A percentile compares a stretch with the other conserved stretches of the same genome.
Evolutionary conservation across 1,284 basidiomycete genomes (phyloP).

Genomic region (Testicularia cyperi): DNA sequence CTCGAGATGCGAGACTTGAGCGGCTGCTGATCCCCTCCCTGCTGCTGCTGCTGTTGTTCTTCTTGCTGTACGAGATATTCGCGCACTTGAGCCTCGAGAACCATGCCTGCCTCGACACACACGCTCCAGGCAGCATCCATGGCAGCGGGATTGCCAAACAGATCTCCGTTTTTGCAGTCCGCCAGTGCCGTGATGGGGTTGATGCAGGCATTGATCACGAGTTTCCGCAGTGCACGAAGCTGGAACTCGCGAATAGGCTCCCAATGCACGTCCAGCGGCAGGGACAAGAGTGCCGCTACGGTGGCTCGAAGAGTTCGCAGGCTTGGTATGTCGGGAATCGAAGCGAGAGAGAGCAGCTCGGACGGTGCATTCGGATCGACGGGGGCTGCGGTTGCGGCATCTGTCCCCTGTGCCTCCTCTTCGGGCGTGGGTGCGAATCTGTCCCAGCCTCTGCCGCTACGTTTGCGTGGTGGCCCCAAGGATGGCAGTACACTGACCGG

Average conservation of each 20-base stretch:
- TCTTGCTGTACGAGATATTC: constrained; percentile 17
- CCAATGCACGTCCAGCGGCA: constrained; percentile 64
- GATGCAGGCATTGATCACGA: constrained; percentile 81
- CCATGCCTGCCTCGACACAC: constrained; percentile 46
- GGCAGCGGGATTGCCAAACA: constrained; percentile 54
- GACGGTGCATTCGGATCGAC: constrained; percentile 16
- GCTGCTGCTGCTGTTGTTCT: background rate
- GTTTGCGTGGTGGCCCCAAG: background rate
- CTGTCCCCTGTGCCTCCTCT: background rate
- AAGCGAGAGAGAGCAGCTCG: constrained; percentile 29
- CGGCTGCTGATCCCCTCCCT: background rate
- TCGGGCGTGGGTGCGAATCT: constrained; percentile 16
- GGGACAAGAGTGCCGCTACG: constrained; percentile 41
- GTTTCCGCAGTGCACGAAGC: constrained; percentile 74
- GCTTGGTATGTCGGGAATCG: constrained; percentile 36
- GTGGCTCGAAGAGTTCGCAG: constrained; percentile 42
- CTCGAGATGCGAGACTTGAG: background rate
- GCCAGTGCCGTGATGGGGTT: constrained; percentile 85
- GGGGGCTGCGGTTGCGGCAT: too few relatives aligned
- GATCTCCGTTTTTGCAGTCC: constrained; percentile 76
- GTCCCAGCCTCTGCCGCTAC: constrained; percentile 20
- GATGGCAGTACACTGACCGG: too few relatives aligned
- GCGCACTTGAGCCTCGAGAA: constrained; percentile 46
- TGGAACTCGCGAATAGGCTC: constrained; percentile 72
- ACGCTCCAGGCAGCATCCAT: constrained; percentile 44